phyloP scores from a whole-genome alignment of 2,329 filamentous ascomycete species.

The Coniochaeta sp. region DNA sequence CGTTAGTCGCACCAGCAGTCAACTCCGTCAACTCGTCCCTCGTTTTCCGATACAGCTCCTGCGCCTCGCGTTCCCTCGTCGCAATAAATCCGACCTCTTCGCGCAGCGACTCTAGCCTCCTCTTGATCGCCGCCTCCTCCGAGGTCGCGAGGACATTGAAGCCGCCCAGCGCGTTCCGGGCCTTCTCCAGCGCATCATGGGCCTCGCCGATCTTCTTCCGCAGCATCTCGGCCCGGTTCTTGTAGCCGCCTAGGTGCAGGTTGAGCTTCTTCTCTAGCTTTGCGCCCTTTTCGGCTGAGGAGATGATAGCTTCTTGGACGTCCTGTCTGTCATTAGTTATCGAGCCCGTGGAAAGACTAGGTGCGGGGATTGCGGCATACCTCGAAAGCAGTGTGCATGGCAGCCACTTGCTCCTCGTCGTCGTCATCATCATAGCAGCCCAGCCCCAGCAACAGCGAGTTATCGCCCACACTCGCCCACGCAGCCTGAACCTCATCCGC shows the following conservation, averaged over 20 bases:
- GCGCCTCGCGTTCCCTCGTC: slow-evolving; percentile 79
- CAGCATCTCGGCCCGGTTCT: slow-evolving; percentile 75
- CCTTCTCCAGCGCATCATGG: slow-evolving; percentile 66
- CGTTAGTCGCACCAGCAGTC: slow-evolving; percentile 19
- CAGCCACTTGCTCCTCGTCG: slow-evolving; percentile 56
- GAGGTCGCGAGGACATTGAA: slow-evolving; percentile 71
- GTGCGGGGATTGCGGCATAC: slow-evolving; percentile 34
- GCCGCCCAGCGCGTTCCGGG: slow-evolving; percentile 62
- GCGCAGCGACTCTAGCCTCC: slow-evolving; percentile 66
- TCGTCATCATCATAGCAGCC: slow-evolving; percentile 74
- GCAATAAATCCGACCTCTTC: slow-evolving; percentile 80
- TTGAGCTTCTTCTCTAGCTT: slow-evolving; percentile 92
- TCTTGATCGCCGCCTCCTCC: slow-evolving; percentile 69
- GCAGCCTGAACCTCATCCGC: slow-evolving; percentile 44
- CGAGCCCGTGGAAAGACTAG: too few relatives aligned
- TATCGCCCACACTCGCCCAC: slow-evolving; percentile 46
- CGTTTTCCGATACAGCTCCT: slow-evolving; percentile 71
- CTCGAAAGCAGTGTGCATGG: slow-evolving; percentile 68
- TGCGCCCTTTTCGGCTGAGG: slow-evolving; percentile 70
- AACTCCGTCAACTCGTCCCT: slow-evolving; percentile 72
- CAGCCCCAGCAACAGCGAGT: slow-evolving; percentile 65
- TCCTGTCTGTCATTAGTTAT: slow-evolving; percentile 33
- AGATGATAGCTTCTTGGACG: slow-evolving; percentile 66
- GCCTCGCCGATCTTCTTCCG: slow-evolving; percentile 73
- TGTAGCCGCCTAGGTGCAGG: slow-evolving; percentile 83